A percentile compares a stretch with the other conserved stretches of the same genome.
Conservation (phyloP, 345 rosid genomes). For the Pseudoturritis turrita region DNA sequence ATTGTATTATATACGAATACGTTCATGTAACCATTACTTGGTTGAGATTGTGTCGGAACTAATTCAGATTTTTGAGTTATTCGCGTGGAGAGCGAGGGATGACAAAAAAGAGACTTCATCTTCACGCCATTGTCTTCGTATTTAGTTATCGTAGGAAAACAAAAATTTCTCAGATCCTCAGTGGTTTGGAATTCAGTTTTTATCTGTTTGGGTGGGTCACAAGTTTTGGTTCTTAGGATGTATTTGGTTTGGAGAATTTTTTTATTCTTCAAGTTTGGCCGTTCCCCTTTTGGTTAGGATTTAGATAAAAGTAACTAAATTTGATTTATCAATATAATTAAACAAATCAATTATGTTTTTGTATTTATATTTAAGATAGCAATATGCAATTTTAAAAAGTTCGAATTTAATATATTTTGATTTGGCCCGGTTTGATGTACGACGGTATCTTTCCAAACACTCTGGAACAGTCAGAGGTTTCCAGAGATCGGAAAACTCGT, state of each 20-base stretch:
- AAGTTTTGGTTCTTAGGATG: too few species aligned
- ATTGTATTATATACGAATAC: background rate
- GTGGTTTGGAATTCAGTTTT: too few species aligned
- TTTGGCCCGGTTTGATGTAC: background rate
- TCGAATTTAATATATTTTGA: too few species aligned
- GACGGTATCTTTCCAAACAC: background rate
- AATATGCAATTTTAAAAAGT: too few species aligned
- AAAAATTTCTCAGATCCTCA: background rate
- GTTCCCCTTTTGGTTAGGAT: background rate
- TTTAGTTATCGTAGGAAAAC: background rate
- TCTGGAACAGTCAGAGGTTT: background rate
- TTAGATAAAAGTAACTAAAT: too few species aligned
- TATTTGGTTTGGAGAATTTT: background rate
- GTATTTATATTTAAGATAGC: too few species aligned
- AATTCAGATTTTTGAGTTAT: background rate
- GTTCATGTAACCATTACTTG: background rate
- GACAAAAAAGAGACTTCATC: background rate
- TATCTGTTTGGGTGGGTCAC: background rate
- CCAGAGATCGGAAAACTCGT: background rate
- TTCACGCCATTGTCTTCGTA: background rate
- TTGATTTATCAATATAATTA: too few species aligned
- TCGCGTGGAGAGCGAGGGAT: background rate
- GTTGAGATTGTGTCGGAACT: constrained; percentile 1
- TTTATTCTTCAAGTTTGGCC: background rate
- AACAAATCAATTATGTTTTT: too few species aligned